These are phyloP conservation scores for Skeletonema grethae DNA, from an alignment of 108 stramenopile species.

Conservation along the genomic window DNA sequence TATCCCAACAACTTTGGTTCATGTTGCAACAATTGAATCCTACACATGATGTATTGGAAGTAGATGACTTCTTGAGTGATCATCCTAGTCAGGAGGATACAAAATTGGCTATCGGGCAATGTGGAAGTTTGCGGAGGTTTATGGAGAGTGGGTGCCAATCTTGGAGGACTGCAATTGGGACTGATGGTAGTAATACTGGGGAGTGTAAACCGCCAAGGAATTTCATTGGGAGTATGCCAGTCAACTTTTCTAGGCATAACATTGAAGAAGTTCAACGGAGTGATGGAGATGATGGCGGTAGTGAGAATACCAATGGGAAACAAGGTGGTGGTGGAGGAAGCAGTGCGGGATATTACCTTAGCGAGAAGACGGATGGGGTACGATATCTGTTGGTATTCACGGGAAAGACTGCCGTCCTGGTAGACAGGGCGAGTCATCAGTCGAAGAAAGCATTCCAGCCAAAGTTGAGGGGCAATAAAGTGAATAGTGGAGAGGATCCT, in stretches of 20 bases:
- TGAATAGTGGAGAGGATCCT: constrained; percentile 43
- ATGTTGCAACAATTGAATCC: constrained; percentile 80
- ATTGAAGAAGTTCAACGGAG: constrained; percentile 87
- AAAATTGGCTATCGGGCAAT: constrained; percentile 72
- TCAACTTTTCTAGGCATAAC: constrained; percentile 93
- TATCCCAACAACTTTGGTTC: constrained; percentile 79
- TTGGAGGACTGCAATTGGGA: constrained; percentile 41
- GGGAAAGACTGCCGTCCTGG: constrained; percentile 84
- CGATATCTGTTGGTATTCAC: constrained; percentile 93
- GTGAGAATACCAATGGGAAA: background rate
- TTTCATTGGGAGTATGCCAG: constrained; percentile 95
- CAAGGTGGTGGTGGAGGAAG: background rate
- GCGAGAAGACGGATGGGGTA: constrained; percentile 97
- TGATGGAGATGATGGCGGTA: constrained; percentile 41
- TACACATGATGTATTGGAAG: constrained; percentile 76
- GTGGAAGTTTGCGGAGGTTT: constrained; percentile 70
- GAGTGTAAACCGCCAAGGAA: constrained; percentile 50
- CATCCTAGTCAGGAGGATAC: constrained; percentile 64
- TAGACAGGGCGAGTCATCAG: constrained; percentile 79
- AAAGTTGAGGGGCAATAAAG: constrained; percentile 28
- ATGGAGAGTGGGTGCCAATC: constrained; percentile 54
- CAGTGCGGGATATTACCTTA: constrained; percentile 77
- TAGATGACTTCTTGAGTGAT: constrained; percentile 72
- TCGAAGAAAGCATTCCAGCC: constrained; percentile 80
- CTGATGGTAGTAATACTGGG: constrained; percentile 37